Conservation (phyloP, 2,329 filamentous ascomycete species). For the Trichoderma pleuroti region DNA sequence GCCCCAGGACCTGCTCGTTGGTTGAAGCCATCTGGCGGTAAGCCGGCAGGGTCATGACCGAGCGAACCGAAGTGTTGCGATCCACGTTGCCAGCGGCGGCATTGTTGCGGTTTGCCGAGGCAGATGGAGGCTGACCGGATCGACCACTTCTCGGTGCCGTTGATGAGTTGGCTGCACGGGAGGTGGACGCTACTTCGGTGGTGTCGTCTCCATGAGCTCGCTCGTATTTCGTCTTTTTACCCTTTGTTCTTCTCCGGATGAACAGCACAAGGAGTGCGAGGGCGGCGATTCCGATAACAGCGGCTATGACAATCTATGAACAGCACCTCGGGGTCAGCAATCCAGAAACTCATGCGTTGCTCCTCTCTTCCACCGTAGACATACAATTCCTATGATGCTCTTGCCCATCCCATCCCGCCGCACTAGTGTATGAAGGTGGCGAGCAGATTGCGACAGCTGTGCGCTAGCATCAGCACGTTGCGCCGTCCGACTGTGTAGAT, state of each 20-base stretch:
- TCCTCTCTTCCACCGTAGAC: neutral
- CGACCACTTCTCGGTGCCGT: slow-evolving; percentile 13
- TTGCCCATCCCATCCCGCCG: neutral
- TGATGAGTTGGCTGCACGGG: slow-evolving; percentile 28
- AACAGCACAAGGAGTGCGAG: neutral
- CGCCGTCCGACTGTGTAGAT: slow-evolving; percentile 16
- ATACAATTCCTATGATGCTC: slow-evolving; percentile 20
- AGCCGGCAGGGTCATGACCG: slow-evolving; percentile 88
- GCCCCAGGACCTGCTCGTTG: slow-evolving; percentile 76
- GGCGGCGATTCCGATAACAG: neutral
- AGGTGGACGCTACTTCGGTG: slow-evolving; percentile 20
- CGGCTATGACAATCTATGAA: slow-evolving; percentile 9
- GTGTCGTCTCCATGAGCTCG: slow-evolving; percentile 32
- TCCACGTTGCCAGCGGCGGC: slow-evolving; percentile 53
- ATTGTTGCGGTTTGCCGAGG: slow-evolving; percentile 16
- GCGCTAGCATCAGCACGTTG: slow-evolving; percentile 4
- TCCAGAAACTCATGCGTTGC: neutral
- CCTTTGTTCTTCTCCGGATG: slow-evolving; percentile 22
- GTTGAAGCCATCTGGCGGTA: slow-evolving; percentile 72
- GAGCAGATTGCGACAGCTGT: slow-evolving; percentile 13
- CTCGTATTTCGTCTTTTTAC: slow-evolving; percentile 28
- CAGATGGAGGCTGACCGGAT: neutral
- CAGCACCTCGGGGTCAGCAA: neutral
- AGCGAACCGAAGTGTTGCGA: slow-evolving; percentile 80
- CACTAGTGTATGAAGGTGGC: slow-evolving; percentile 11